Conservation (phyloP, 371 early-diverging fungal species). For the Umbelopsis sp. region DNA sequence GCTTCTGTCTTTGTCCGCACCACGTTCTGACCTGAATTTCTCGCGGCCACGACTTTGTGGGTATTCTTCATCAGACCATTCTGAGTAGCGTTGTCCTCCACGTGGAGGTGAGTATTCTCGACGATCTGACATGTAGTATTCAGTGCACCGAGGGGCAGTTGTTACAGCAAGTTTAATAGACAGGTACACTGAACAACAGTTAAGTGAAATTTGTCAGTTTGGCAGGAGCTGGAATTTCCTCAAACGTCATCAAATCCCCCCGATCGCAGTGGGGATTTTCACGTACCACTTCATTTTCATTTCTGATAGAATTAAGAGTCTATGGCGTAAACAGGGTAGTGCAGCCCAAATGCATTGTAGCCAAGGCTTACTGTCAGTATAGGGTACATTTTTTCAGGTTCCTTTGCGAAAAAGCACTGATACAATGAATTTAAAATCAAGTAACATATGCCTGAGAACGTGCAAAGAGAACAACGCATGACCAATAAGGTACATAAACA, state of each 20-base stretch:
- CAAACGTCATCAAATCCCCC: constrained; percentile 18
- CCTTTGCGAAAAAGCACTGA: too few relatives aligned
- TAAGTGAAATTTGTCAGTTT: constrained; percentile 4
- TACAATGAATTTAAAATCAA: too few relatives aligned
- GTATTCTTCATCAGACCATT: constrained; percentile 65
- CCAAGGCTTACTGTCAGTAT: too few relatives aligned
- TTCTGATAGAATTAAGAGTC: neutral
- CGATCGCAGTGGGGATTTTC: neutral
- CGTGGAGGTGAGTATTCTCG: constrained; percentile 31
- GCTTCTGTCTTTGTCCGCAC: constrained; percentile 68
- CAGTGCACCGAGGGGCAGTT: neutral
- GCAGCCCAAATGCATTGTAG: too few relatives aligned
- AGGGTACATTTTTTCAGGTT: too few relatives aligned
- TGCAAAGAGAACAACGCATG: too few relatives aligned
- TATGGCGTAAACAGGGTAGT: too few relatives aligned
- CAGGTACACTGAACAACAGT: neutral
- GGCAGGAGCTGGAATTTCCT: constrained; percentile 4
- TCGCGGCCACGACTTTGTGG: constrained; percentile 59
- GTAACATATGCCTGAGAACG: too few relatives aligned
- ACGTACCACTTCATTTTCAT: neutral
- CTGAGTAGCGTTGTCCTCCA: constrained; percentile 29
- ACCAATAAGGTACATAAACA: too few relatives aligned
- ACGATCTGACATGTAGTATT: constrained; percentile 29
- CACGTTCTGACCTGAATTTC: constrained; percentile 74
- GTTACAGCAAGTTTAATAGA: neutral